phyloP scores from a whole-genome alignment of 805 yeast species.

The Limtongozyma cylindracea region DNA sequence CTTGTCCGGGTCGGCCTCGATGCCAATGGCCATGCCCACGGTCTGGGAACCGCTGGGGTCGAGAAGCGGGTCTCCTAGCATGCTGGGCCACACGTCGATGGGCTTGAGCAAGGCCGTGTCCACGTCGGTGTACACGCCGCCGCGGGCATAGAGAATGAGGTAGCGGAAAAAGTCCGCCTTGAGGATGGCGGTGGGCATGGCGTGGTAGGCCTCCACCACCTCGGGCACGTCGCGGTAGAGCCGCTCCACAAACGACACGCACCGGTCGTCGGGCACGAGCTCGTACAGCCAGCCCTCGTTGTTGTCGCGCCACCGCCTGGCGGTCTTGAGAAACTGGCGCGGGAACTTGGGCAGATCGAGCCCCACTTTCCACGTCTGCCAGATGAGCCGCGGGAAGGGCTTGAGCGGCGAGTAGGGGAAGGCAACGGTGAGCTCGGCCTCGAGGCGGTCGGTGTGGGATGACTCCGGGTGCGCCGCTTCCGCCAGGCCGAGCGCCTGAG shows the following conservation, averaged over 20 bases:
- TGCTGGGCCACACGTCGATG: constrained; percentile 53
- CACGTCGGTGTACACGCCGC: constrained; percentile 83
- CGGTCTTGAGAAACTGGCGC: constrained; percentile 1
- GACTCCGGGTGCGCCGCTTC: too few relatives aligned
- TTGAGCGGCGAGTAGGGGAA: constrained; percentile 5
- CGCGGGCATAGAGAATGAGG: constrained; percentile 64
- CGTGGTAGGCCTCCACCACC: constrained; percentile 46
- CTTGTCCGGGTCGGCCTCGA: constrained; percentile 93
- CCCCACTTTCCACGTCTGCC: constrained; percentile 9
- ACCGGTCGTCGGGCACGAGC: constrained; percentile 3
- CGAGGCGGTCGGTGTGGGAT: too few relatives aligned
- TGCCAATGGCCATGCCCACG: constrained; percentile 72
- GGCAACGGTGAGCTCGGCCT: too few relatives aligned
- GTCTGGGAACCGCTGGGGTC: constrained; percentile 4
- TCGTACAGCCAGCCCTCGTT: constrained; percentile 2
- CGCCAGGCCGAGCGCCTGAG: too few relatives aligned
- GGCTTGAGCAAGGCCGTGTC: constrained; percentile 66
- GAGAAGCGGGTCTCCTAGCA: too few relatives aligned
- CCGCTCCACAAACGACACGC: constrained; percentile 14
- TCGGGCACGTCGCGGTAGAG: constrained; percentile 52
- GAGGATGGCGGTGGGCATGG: constrained; percentile 59
- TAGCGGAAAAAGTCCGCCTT: constrained; percentile 91
- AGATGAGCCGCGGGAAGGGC: constrained; percentile 4
- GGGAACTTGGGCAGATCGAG: constrained; percentile 5
- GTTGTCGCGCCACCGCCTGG: constrained; percentile 1